Base-by-base conservation (phyloP, 2,329 filamentous ascomycete genomes). In the Alternaria burnsii region DNA sequence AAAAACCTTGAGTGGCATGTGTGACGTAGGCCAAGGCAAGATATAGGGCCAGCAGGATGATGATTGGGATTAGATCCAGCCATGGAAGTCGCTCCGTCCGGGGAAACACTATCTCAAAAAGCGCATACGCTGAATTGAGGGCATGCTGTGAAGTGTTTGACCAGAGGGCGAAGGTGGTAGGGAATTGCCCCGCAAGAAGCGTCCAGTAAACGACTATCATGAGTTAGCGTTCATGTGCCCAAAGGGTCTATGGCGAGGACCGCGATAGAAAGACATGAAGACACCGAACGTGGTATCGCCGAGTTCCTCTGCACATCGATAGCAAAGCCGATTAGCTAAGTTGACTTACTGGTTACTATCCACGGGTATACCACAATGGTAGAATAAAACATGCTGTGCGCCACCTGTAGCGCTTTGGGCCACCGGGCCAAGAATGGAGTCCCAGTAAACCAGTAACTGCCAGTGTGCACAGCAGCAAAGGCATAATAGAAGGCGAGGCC, bases 401-500 rank as follows among this genome's bases (percentile, higher is more conserved):
- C 66, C 55, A 73, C 67, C 61, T 80, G 76, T n/a, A 81, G 61
- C 24, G 65, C 62, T 14, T 69, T 68, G 8, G 77, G 76, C 79
- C 79, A 81, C 16, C 73, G 68, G 7, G 73, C 69, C 28, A 82
- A 66, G 43, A 78, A 73, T 5, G 79, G 69, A 2, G 62, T 72
- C 8, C 79, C 79, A 3, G 73, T 76, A 11, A 76, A 57, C 72
- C 76, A 79, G 80, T 94, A 95, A 48, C 83, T 84, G 53, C 87
- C 80, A 6, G 91, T 93, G 81, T 96, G 92, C 18, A 87, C 63
- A 18, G 89, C 83, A 1, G 90, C 84, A 71, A 89, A 81, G 58
- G 88, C 82, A 75, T 90, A 89, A 83, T 96, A 97, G 80, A 94
- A 94, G 24, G 86, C 88, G 36, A 94, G 80, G 2, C 91, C 91